Base-by-base conservation (phyloP, 2,329 filamentous ascomycete genomes). In the Penicillium sp. region DNA sequence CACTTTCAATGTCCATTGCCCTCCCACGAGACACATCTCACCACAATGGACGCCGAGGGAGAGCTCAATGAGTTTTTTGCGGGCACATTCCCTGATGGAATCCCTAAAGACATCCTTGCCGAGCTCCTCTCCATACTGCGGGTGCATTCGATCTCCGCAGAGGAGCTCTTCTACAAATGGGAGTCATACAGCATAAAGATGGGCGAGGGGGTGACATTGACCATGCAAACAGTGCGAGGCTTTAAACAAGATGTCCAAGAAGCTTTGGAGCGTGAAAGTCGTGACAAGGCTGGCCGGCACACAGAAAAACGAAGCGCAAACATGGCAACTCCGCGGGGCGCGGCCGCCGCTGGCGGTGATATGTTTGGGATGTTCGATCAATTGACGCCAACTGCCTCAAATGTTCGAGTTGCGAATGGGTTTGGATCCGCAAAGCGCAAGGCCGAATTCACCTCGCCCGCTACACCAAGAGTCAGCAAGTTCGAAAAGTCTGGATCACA, bases 151-250 rank as follows among this genome's bases (percentile, higher is more conserved):
- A 83, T 97, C 58, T 85, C 86, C 16, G 82, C 87, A 34, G 87
- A 97, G 72, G 94, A 97, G 71, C 81, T 97, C 26, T 97, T 91
- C 75, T 97, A 91, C 85, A 97, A 97, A 81, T 99, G 94, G 94
- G 94, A 99, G 74, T 93, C 92, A 0, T 97, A 97, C 80, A 92
- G 89, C 74, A 88, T 99, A 72, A 96, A 93, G 75, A 92, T 97
- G 87, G 90, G 92, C 24, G 90, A 95, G 55, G 89, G 91, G 55
- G 86, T 87, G 59, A 86, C 82, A 57, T 77, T 90, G 59, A 85
- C 88, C 46, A 80, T 95, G 40, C 84, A 88, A 37, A 88, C 84
- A 0, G 84, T 90, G 44, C 84, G 88, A 42, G 85, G 86, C 53
- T 89, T 99, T 71, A 96, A 96, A 74, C 89, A 91, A 69, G 88